phyloP scores from a whole-genome alignment of 2,329 filamentous ascomycete genomes.

The Claviceps sp. region DNA sequence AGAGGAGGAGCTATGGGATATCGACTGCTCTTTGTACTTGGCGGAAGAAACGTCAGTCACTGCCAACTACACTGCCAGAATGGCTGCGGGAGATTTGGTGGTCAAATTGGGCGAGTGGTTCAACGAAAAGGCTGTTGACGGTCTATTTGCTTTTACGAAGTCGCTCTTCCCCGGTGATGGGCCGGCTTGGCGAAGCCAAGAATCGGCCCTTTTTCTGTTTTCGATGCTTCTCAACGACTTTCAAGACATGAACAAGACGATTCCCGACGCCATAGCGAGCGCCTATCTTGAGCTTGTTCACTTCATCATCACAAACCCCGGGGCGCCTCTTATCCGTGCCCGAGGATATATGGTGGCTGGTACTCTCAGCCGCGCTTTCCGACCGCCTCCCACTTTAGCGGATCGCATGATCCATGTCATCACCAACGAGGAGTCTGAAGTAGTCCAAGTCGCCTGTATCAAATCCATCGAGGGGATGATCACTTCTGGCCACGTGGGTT shows the following conservation, averaged over 20 bases:
- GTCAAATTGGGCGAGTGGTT: constrained; percentile 93
- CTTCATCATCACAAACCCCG: constrained; percentile 54
- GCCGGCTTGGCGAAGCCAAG: constrained; percentile 48
- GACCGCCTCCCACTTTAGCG: constrained; percentile 51
- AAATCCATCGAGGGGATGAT: constrained; percentile 65
- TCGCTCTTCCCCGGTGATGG: constrained; percentile 50
- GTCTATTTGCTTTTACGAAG: constrained; percentile 64
- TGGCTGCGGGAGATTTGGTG: constrained; percentile 79
- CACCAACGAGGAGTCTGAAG: constrained; percentile 62
- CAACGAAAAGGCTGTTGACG: constrained; percentile 60
- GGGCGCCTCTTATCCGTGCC: constrained; percentile 68
- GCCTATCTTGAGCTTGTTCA: constrained; percentile 72
- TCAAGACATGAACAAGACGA: constrained; percentile 57
- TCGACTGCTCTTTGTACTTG: constrained; percentile 89
- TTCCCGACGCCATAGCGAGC: constrained; percentile 55
- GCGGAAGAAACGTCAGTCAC: constrained; percentile 92
- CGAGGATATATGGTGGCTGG: constrained; percentile 81
- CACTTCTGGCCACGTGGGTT: constrained; percentile 34
- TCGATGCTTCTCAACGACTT: constrained; percentile 78
- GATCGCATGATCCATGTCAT: constrained; percentile 66
- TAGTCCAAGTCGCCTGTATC: constrained; percentile 86
- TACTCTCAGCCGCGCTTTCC: constrained; percentile 56
- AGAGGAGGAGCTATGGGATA: constrained; percentile 91
- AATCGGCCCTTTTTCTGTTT: constrained; percentile 73
- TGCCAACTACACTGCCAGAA: constrained; percentile 89